These are phyloP conservation scores for Cardamine occulta DNA, from an alignment of 345 rosid species.

Conservation along the genomic window DNA sequence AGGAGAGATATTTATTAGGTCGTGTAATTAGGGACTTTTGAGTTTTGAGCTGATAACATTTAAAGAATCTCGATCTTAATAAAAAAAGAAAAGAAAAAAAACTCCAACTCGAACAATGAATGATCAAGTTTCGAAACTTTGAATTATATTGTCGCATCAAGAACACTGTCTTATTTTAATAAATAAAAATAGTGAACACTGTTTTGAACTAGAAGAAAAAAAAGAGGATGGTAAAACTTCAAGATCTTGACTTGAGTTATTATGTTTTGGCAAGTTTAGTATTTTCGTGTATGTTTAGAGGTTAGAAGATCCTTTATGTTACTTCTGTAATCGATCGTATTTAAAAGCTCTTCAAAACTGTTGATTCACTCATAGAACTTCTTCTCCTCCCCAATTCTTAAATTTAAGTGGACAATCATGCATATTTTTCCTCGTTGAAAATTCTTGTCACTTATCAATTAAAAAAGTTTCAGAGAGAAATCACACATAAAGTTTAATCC, in stretches of 20 bases:
- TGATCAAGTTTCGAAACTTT: not conserved
- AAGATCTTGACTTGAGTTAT: not conserved
- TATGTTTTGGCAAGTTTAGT: not conserved
- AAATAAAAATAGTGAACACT: not conserved
- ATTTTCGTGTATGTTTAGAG: too few species aligned
- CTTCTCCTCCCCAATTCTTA: not conserved
- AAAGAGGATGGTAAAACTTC: not conserved
- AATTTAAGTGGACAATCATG: not conserved
- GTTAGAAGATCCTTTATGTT: not conserved
- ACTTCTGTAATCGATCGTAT: not conserved
- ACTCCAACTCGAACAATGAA: not conserved
- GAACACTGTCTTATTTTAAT: not conserved
- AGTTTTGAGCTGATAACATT: conserved; percentile 14
- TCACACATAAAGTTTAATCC: too few species aligned
- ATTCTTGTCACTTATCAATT: not conserved
- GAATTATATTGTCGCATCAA: not conserved
- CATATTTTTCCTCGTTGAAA: not conserved
- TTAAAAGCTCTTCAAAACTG: not conserved
- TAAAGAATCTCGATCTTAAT: not conserved
- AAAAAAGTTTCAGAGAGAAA: too few species aligned
- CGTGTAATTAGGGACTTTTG: not conserved
- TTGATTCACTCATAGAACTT: not conserved
- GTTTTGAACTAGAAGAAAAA: not conserved
- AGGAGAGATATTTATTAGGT: conserved; percentile 21
- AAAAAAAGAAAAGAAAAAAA: not conserved